Evolutionary conservation across 179 eudicot genomes (phyloP).

Genomic region (Silene vulgaris): DNA sequence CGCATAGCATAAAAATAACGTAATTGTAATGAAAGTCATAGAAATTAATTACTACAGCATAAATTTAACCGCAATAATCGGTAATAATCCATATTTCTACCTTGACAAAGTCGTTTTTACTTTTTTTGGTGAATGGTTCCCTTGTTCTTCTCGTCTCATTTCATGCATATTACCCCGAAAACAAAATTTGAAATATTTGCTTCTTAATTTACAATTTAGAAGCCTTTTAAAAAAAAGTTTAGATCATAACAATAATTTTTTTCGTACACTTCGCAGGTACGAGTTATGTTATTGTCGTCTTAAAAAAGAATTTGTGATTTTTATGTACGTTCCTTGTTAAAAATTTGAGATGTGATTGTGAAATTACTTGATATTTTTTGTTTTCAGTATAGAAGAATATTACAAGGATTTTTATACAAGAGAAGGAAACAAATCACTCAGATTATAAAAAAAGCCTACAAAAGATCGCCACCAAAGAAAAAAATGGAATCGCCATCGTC

Average conservation of each 20-base stretch:
- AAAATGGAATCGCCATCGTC: slow-evolving; percentile 25
- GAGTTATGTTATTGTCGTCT: neutral
- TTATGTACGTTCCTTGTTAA: neutral
- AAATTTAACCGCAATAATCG: neutral
- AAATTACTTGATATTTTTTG: neutral
- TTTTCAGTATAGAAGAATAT: neutral
- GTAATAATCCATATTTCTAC: neutral
- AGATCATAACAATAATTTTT: neutral
- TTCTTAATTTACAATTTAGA: neutral
- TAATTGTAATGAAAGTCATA: neutral
- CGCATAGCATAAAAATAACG: neutral
- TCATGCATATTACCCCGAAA: neutral
- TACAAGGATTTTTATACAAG: neutral
- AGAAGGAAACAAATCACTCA: neutral
- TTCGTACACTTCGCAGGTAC: neutral
- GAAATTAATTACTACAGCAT: neutral
- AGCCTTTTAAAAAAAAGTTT: neutral
- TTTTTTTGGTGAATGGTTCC: slow-evolving; percentile 15
- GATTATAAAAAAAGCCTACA: neutral
- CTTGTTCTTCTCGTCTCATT: slow-evolving; percentile 18
- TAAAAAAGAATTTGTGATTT: no score
- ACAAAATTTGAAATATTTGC: neutral
- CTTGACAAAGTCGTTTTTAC: neutral
- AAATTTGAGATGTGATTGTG: neutral
- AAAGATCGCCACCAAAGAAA: neutral